A percentile compares a stretch with the other conserved stretches of the same genome.
Evolutionary conservation across 2,329 filamentous ascomycete species (phyloP).

Genomic region (Colletotrichum tanaceti): DNA sequence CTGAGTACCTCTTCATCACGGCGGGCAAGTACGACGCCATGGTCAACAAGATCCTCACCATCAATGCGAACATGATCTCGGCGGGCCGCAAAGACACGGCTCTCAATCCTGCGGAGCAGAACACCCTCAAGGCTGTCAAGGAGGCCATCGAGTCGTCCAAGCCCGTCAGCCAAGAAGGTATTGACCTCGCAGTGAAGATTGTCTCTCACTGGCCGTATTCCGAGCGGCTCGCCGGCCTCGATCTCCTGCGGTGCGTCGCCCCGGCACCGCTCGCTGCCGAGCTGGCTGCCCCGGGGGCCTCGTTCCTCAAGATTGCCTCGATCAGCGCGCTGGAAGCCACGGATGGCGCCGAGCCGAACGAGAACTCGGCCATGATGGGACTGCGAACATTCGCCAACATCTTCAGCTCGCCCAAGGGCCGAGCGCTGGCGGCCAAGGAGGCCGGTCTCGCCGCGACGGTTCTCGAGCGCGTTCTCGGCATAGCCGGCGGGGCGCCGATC

Average conservation of each 20-base stretch:
- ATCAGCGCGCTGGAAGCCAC: conserved; percentile 54
- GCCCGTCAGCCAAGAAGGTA: conserved; percentile 60
- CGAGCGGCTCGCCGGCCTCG: conserved; percentile 84
- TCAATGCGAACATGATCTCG: conserved; percentile 79
- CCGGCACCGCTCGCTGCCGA: conserved; percentile 75
- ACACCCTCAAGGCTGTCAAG: conserved; percentile 70
- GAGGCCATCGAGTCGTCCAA: conserved; percentile 71
- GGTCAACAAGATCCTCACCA: conserved; percentile 78
- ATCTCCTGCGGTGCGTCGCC: conserved; percentile 86
- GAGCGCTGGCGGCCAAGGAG: conserved; percentile 70
- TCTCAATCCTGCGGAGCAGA: conserved; percentile 78
- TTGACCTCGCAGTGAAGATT: conserved; percentile 77
- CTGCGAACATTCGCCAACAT: conserved; percentile 85
- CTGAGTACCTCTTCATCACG: conserved; percentile 80
- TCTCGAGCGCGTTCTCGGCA: conserved; percentile 71
- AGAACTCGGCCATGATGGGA: conserved; percentile 90
- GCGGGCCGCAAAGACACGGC: conserved; percentile 79
- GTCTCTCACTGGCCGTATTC: conserved; percentile 83
- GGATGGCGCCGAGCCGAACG: conserved; percentile 68
- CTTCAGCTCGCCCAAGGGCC: conserved; percentile 80
- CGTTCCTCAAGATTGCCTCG: conserved; percentile 69
- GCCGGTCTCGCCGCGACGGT: conserved; percentile 70
- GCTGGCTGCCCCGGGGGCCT: conserved; percentile 64
- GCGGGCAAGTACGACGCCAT: conserved; percentile 79
- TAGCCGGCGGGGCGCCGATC: conserved; percentile 59